Conservation (phyloP, 2,329 filamentous ascomycete species). For the Hymenoscyphus salicellus region DNA sequence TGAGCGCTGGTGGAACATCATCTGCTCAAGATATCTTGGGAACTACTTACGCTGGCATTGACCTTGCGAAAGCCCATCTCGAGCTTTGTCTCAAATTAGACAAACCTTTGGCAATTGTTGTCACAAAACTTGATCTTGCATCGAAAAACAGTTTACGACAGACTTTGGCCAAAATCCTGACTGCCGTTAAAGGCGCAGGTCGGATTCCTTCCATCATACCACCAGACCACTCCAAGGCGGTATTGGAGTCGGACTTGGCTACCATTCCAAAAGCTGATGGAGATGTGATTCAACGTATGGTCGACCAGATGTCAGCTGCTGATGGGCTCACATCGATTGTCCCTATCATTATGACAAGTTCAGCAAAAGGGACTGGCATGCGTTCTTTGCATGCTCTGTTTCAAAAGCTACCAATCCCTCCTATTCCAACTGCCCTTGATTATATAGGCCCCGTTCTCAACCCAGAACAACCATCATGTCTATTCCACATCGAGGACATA, state of each 20-base stretch:
- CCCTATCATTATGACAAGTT: constrained; percentile 84
- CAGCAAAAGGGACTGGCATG: constrained; percentile 80
- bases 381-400: constrained; percentile 79
- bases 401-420: constrained; percentile 68
- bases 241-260: constrained; percentile 48
- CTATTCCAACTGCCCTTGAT: constrained; percentile 50
- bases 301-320: constrained; percentile 48
- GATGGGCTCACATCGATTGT: constrained; percentile 49
- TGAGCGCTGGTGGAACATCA: constrained; percentile 41
- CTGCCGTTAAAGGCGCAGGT: constrained; percentile 71
- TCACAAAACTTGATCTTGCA: constrained; percentile 89
- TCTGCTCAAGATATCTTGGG: constrained; percentile 52
- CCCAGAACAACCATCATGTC: constrained; percentile 56
- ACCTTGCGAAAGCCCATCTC: constrained; percentile 76
- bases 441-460: constrained; percentile 53
- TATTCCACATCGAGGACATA: constrained; percentile 90
- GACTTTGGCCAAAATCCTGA: constrained; percentile 70
- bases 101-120: constrained; percentile 73
- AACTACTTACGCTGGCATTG: constrained; percentile 55
- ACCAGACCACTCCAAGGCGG: constrained; percentile 50
- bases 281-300: constrained; percentile 54
- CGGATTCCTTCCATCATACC: constrained; percentile 72
- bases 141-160: constrained; percentile 68
- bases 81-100: constrained; percentile 79
- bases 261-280: constrained; percentile 55